Base-by-base conservation (phyloP, 2,329 filamentous ascomycete species). In the Chaetomiaceae sp. region DNA sequence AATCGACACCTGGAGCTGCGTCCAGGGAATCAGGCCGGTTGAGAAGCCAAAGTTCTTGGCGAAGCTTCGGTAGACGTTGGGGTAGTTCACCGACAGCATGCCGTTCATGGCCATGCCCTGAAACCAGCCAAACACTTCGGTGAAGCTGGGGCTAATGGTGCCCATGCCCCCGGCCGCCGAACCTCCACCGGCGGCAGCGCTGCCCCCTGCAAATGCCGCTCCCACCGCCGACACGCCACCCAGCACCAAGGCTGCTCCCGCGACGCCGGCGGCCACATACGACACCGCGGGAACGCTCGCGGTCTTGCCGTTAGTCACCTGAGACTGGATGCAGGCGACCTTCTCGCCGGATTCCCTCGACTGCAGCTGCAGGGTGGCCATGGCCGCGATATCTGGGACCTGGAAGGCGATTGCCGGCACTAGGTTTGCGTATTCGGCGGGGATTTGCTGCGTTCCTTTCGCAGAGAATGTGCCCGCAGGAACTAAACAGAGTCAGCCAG, bases 101-200 rank as follows among this genome's bases (percentile, higher is more conserved):
- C 94, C 91, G 70, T 94, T 96, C 75, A 94, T 87, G 25, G 94
- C 90, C 77, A 97, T 87, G 45, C 87, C 86, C 71, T 97, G 91
- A 70, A 97, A 96, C 82, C 89, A 95, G 57, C 86, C 84, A 61
- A 96, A 80, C 43, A 95, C 84, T 65, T 96, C 89, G 40, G 78
- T 79, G 67, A 97, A 96, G 48, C 86, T 89, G 23, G 94, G 94
- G 62, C 89, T 94, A 36, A 85, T 75, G 10, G 86, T 78, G 2
- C 82, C 77, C 11, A 77, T 54, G 4, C 62, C 76, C 13, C 85
- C 87, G 41, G 72, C 72, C 16, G 70, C 69, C 32, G 71, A 67
- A 32, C 76, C 77, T 48, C 54, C 56, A 9, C 74, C 77, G 33
- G 72, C 73, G 10, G 79, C 73, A 18, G 74, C 74, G 42, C 79